Conservation (phyloP, 2,329 filamentous ascomycete species). For the Neonectria neomacrospora region DNA sequence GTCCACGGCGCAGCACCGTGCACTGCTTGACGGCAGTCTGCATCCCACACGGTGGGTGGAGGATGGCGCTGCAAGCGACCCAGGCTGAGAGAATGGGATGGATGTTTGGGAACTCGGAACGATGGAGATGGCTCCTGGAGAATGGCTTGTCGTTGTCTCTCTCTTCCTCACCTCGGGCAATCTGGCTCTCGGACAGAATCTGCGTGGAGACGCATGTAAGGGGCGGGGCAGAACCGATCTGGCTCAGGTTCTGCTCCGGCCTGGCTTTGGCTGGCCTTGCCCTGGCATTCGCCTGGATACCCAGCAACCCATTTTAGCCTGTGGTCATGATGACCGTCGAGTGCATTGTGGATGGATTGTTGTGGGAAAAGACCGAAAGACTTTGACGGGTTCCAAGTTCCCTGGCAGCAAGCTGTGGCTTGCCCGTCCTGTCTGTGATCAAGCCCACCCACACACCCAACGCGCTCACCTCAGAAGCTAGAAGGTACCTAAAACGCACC, state of each 20-base stretch:
- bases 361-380: not conserved
- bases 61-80: not conserved
- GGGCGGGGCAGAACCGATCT: not conserved
- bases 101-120: not conserved
- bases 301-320: not conserved
- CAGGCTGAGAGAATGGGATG: not conserved
- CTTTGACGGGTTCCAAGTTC: conserved; percentile 1
- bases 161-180: too few species aligned
- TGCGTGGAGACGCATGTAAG: not conserved
- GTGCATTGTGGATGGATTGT: conserved; percentile 9
- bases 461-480: not conserved
- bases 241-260: not conserved
- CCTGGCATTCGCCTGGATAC: not conserved
- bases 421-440: not conserved
- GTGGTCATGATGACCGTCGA: not conserved
- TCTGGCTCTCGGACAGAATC: not conserved
- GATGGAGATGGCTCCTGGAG: not conserved
- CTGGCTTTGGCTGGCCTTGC: not conserved
- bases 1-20: conserved; percentile 1
- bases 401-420: not conserved
- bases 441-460: not conserved
- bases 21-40: not conserved
- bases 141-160: not conserved
- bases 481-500: not conserved
- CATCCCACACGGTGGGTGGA: not conserved